These are phyloP conservation scores for Trichoderma orchidacearum DNA, from an alignment of 495 filamentous ascomycete species.

Conservation along the genomic window DNA sequence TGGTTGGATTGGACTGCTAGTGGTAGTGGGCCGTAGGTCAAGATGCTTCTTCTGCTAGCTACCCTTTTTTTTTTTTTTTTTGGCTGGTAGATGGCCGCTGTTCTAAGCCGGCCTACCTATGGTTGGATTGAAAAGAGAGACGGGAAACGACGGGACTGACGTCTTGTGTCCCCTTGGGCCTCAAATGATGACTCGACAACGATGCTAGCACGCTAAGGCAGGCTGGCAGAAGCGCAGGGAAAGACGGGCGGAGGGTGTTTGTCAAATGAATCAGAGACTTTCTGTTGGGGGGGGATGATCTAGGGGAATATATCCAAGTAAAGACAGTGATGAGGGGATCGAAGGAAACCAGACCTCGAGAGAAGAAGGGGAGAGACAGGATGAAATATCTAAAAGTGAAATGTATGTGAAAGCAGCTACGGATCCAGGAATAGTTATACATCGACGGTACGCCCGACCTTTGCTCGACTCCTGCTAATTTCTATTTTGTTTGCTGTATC, in stretches of 20 bases:
- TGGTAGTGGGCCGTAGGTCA: too few species aligned
- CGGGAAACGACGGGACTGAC: not conserved
- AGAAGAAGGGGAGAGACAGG: not conserved
- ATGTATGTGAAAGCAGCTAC: not conserved
- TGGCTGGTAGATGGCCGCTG: not conserved
- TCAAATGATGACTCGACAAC: not conserved
- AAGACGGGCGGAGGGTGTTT: not conserved
- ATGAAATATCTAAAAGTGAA: not conserved
- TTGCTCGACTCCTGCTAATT: not conserved
- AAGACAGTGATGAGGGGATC: too few species aligned
- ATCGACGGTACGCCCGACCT: not conserved
- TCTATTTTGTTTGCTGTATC: not conserved
- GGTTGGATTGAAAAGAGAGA: not conserved
- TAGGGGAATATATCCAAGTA: too few species aligned
- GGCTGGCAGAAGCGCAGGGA: not conserved
- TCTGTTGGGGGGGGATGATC: too few species aligned
- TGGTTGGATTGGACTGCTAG: too few species aligned
- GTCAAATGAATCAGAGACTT: not conserved
- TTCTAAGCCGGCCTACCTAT: not conserved
- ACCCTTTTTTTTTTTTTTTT: too few species aligned
- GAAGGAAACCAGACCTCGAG: not conserved
- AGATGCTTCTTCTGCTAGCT: not conserved
- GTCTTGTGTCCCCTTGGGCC: not conserved
- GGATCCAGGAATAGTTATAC: not conserved
- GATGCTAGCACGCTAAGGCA: not conserved